Conservation (phyloP, 441 rosid species). For the Corymbia citriodora region DNA sequence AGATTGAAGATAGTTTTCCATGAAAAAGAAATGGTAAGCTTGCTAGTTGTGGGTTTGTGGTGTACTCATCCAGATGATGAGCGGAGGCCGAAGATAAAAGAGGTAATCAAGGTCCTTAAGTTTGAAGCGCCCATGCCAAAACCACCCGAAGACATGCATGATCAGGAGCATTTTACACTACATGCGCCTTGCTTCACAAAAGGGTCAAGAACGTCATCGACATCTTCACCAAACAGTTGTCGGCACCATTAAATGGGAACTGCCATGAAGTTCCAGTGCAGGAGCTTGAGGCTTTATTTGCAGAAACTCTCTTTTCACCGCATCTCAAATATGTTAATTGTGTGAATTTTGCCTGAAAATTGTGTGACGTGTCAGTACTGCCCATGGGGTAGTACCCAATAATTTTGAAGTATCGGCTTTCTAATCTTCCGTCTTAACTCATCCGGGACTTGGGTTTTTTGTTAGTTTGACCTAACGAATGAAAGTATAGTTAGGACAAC, state of each 20-base stretch:
- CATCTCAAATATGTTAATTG: not conserved
- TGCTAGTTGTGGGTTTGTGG: not conserved
- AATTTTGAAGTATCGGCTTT: not conserved
- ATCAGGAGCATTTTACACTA: not conserved
- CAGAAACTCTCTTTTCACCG: not conserved
- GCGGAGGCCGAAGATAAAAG: not conserved
- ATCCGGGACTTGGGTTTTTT: not conserved
- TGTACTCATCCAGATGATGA: not conserved
- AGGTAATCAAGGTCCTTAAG: not conserved
- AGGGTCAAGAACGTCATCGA: not conserved
- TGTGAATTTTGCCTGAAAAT: not conserved
- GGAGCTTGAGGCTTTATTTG: not conserved
- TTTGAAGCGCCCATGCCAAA: not conserved
- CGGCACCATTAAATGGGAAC: not conserved
- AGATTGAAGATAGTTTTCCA: not conserved
- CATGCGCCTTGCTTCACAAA: not conserved
- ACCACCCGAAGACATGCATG: not conserved
- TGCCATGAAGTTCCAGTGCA: not conserved
- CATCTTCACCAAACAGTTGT: not conserved
- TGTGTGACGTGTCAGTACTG: not conserved
- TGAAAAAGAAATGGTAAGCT: not conserved
- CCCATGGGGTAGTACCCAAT: not conserved
- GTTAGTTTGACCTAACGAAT: not conserved
- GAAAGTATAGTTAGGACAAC: not conserved
- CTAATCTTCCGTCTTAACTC: not conserved